Conservation (phyloP, 2,329 filamentous ascomycete species). For the Xylariaceae sp. region DNA sequence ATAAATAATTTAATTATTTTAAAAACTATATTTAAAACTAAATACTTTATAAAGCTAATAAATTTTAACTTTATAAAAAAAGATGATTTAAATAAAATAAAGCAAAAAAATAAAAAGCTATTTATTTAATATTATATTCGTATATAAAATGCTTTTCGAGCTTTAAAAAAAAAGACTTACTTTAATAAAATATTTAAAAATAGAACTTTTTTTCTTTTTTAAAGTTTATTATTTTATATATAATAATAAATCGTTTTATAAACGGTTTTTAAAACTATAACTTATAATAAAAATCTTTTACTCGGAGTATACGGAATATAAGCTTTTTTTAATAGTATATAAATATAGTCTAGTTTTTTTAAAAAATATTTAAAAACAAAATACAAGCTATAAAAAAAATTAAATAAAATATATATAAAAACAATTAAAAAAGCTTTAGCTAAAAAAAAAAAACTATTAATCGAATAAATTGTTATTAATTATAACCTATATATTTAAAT, state of each 20-base stretch:
- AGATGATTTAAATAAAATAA: not conserved
- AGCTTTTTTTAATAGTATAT: not conserved
- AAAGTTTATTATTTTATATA: not conserved
- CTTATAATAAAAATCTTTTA: not conserved
- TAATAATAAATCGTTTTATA: not conserved
- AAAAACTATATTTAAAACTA: not conserved
- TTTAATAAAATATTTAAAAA: not conserved
- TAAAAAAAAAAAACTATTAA: too few species aligned
- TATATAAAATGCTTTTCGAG: not conserved
- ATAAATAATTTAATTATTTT: not conserved
- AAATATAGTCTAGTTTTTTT: not conserved
- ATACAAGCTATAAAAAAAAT: not conserved
- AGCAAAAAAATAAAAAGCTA: not conserved
- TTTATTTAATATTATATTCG: not conserved
- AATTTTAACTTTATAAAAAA: not conserved
- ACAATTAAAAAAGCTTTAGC: constrained; percentile 3
- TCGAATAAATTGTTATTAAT: too few species aligned
- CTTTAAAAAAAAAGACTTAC: not conserved
- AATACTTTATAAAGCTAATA: not conserved
- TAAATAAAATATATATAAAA: not conserved
- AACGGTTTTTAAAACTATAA: not conserved
- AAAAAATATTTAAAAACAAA: not conserved
- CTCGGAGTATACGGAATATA: not conserved
- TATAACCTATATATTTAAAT: too few species aligned
- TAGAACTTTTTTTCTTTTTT: not conserved